A percentile compares a stretch with the other conserved stretches of the same genome.
Evolutionary conservation across 352 stramenopile genomes (phyloP).

Genomic region (Peronospora farinosa): DNA sequence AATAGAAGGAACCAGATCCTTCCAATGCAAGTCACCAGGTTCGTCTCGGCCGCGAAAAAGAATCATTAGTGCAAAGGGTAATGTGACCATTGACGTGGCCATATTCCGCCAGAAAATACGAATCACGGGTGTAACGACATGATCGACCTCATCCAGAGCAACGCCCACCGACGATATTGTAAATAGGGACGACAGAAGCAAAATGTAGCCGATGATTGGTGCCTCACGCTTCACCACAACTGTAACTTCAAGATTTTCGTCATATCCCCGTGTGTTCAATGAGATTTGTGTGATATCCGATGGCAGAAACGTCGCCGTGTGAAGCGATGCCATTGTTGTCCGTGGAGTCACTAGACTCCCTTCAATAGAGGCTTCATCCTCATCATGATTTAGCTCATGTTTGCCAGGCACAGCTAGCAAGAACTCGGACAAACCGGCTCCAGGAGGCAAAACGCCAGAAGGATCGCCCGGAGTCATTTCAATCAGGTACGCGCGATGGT

Average conservation of each 20-base stretch:
- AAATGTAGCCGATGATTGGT: slow-evolving; percentile 60
- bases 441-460: slow-evolving; percentile 31
- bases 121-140: slow-evolving; percentile 55
- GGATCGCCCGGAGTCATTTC: slow-evolving; percentile 59
- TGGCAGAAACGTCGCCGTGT: slow-evolving; percentile 43
- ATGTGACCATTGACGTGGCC: slow-evolving; percentile 52
- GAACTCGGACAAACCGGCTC: slow-evolving; percentile 42
- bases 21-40: slow-evolving; percentile 22
- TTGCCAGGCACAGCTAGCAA: slow-evolving; percentile 64
- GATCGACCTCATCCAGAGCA: slow-evolving; percentile 57
- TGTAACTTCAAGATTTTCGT: slow-evolving; percentile 66
- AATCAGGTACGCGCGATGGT: slow-evolving; percentile 69
- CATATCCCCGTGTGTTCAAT: slow-evolving; percentile 57
- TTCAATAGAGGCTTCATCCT: slow-evolving; percentile 22
- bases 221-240: slow-evolving; percentile 63
- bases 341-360: slow-evolving; percentile 27
- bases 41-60: slow-evolving; percentile 28
- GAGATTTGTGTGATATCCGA: slow-evolving; percentile 71
- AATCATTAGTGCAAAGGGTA: slow-evolving; percentile 40
- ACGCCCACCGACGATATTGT: slow-evolving; percentile 74
- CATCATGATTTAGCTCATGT: slow-evolving; percentile 27
- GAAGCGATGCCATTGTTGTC: slow-evolving; percentile 25
- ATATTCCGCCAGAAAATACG: slow-evolving; percentile 86
- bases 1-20: slow-evolving; percentile 37
- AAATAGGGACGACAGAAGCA: slow-evolving; percentile 62